Percentiles rank a stretch among this genome's conserved stretches.
phyloP scores from a whole-genome alignment of 2,329 filamentous ascomycete genomes.

The Diplodia intermedia region DNA sequence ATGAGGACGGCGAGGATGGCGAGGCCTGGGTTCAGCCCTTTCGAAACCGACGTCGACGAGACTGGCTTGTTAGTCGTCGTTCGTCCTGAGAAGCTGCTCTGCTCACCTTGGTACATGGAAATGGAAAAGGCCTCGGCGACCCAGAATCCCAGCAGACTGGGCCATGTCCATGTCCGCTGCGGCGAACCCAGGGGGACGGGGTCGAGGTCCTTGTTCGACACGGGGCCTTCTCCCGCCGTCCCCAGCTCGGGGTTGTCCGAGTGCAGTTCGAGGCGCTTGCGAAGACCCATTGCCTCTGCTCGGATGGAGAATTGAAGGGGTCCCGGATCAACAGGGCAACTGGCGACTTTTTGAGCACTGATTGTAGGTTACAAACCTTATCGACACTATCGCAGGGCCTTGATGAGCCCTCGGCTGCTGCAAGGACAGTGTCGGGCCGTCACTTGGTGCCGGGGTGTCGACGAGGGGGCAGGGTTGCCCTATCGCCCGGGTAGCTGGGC shows the following conservation, averaged over 20 bases:
- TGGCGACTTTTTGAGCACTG: not conserved
- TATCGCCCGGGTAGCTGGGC: constrained; percentile 22
- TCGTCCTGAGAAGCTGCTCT: not conserved
- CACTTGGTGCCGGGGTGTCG: not conserved
- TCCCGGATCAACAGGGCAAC: not conserved
- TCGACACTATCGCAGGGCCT: constrained; percentile 10
- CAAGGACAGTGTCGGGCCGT: not conserved
- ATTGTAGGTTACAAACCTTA: not conserved
- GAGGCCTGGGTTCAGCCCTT: constrained; percentile 37
- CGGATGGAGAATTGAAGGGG: not conserved
- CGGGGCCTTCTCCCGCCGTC: constrained; percentile 11
- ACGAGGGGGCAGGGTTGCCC: constrained; percentile 1
- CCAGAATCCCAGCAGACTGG: constrained; percentile 37
- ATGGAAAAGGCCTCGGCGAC: constrained; percentile 37
- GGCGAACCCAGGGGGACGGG: constrained; percentile 35
- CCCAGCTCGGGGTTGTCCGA: constrained; percentile 27
- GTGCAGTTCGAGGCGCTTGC: constrained; percentile 33
- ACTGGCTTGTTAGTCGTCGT: constrained; percentile 24
- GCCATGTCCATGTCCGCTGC: constrained; percentile 37
- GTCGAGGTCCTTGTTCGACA: constrained; percentile 35
- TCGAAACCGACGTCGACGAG: constrained; percentile 35
- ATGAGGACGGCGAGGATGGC: constrained; percentile 37
- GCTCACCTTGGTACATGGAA: constrained; percentile 36
- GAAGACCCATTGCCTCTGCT: constrained; percentile 32
- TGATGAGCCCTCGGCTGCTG: not conserved